Base-by-base conservation (phyloP, 1,284 basidiomycete genomes). In the Irpex sp. region DNA sequence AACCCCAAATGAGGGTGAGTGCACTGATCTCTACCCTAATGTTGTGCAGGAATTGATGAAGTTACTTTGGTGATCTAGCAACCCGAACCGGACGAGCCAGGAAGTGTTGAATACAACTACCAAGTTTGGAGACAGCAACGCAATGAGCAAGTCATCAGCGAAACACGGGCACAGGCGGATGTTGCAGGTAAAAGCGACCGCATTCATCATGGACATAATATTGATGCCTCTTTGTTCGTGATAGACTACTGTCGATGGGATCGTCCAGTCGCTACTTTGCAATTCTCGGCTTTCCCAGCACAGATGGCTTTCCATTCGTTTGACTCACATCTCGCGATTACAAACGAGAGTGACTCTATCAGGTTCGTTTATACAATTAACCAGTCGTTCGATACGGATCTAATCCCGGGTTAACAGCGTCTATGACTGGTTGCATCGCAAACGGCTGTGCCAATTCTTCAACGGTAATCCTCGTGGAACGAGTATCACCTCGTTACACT, bases 1-100 rank as follows among this genome's bases (percentile, higher is more conserved):
- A 98, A 76, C 95, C 97, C 3, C 97, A 97, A 76, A 97, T 98
- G 95, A 90, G 94, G 79, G 93, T 95, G 70, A 69, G 88, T 78
- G 6, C 15, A 5, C 3, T 43, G 50, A 59, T 19, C 43, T 19
- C 54, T 2, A 17, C 31, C 4, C 3, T 26, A 4, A 4, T 59
- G 5, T 37, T 46, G 61, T 19, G 43, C 57, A 64, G 13, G 19
- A 55, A 19, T 21, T 21, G 17, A 50, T 19, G 13, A 19, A 56
- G 5, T 43, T 43, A 4, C 15, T 43, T 8, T 15, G 39, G 39
- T 43, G 39, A 11, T 65, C 31, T 67, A 95, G 93, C 91, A 95
- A 83, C 88, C 93, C 17, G 97, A 99, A 74, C 88, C 88, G 3
- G 95, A 98, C 71, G 97, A 99, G 75, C 95, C 96, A 15, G 97